phyloP scores from a whole-genome alignment of 75 land plant genomes.

The Gnetum montanum region DNA sequence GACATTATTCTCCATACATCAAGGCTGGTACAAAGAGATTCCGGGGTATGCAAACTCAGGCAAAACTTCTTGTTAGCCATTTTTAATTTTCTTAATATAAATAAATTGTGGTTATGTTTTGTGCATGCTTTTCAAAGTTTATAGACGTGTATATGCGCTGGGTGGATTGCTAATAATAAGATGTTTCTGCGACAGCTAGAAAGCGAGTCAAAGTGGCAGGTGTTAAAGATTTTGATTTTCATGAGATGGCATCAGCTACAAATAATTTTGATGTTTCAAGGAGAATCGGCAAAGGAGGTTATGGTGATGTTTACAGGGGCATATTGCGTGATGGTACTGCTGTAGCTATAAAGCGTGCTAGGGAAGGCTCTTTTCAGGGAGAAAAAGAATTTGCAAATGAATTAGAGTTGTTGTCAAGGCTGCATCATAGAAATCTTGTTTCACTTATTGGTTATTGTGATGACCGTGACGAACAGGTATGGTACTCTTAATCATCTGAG shows the following conservation, averaged over 20 bases:
- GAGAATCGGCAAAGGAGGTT: conserved; percentile 45
- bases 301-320: conserved; percentile 64
- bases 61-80: too few relatives aligned
- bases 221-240: conserved; percentile 32
- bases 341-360: conserved; percentile 62
- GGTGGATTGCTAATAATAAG: too few relatives aligned
- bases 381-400: conserved; percentile 47
- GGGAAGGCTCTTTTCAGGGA: conserved; percentile 50
- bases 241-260: conserved; percentile 43
- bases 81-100: too few relatives aligned
- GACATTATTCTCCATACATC: too few relatives aligned
- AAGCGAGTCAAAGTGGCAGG: conserved; percentile 51
- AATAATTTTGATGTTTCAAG: conserved; percentile 24
- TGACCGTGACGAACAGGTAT: conserved; percentile 55
- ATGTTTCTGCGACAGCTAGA: conserved; percentile 19
- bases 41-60: too few relatives aligned
- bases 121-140: too few relatives aligned
- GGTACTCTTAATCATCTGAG: neutral
- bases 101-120: too few relatives aligned
- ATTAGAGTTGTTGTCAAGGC: conserved; percentile 50
- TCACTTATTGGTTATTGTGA: conserved; percentile 53
- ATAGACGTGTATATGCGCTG: too few relatives aligned
- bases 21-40: too few relatives aligned
- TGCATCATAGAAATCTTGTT: conserved; percentile 58
- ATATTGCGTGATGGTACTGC: conserved; percentile 25